phyloP scores from a whole-genome alignment of 192 early-diverging fungal species.

The Backusella parvicylindrica region DNA sequence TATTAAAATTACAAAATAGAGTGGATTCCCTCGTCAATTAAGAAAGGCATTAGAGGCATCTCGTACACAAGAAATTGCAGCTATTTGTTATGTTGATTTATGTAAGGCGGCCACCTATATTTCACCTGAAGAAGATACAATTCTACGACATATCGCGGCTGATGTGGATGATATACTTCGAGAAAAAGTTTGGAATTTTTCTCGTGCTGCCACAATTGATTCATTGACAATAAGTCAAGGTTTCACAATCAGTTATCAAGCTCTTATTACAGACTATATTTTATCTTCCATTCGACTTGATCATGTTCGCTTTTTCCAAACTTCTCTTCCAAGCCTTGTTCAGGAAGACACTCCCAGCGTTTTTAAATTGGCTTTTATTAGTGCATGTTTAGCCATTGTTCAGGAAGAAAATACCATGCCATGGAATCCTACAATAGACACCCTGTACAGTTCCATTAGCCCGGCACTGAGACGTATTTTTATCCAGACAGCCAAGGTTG shows the following conservation, averaged over 20 bases:
- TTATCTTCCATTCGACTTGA: constrained; percentile 66
- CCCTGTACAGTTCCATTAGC: constrained; percentile 53
- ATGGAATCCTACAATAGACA: constrained; percentile 61
- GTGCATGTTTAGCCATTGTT: constrained; percentile 63
- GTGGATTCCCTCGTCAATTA: constrained; percentile 22
- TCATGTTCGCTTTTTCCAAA: constrained; percentile 59
- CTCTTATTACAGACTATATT: constrained; percentile 67
- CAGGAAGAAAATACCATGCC: constrained; percentile 54
- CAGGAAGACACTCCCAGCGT: constrained; percentile 62
- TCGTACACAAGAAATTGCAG: constrained; percentile 57
- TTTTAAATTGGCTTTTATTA: constrained; percentile 77
- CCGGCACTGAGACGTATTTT: constrained; percentile 60
- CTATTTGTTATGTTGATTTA: constrained; percentile 69
- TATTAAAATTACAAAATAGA: neutral
- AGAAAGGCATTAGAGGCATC: constrained; percentile 47
- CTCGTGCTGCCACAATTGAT: neutral
- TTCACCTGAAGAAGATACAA: constrained; percentile 46
- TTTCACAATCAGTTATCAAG: constrained; percentile 62
- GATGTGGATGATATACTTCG: constrained; percentile 70
- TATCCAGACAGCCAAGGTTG: constrained; percentile 35
- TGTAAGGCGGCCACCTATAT: constrained; percentile 66
- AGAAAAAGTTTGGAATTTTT: constrained; percentile 34
- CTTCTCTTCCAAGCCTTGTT: constrained; percentile 61
- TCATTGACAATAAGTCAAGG: constrained; percentile 16
- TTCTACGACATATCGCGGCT: constrained; percentile 56